Evolutionary conservation across 2,329 filamentous ascomycete species (phyloP).

Genomic region (Apiospora hydei): DNA sequence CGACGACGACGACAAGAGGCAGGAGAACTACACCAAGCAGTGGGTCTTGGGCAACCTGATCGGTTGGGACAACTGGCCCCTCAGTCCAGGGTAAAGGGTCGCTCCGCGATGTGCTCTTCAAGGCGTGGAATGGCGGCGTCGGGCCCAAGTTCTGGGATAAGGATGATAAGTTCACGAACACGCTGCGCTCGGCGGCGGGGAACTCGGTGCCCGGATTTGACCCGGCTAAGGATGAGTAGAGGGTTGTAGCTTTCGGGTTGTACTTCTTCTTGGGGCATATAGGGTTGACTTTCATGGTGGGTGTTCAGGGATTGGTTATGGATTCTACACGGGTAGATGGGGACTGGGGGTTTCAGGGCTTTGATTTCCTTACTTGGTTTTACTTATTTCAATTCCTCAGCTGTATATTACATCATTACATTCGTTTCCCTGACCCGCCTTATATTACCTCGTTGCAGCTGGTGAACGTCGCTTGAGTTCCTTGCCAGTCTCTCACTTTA

Average conservation of each 20-base stretch:
- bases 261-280: not conserved
- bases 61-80: conserved; percentile 24
- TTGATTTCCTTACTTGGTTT: not conserved
- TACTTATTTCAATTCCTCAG: not conserved
- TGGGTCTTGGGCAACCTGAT: conserved; percentile 27
- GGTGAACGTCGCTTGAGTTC: no score
- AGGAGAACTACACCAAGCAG: conserved; percentile 26
- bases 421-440: no score
- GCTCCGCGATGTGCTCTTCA: not conserved
- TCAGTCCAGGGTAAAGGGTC: not conserved
- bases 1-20: conserved; percentile 25
- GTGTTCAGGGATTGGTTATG: not conserved
- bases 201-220: conserved; percentile 18
- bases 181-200: conserved; percentile 6
- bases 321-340: not conserved
- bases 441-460: no score
- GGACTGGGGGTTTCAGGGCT: not conserved
- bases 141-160: conserved; percentile 25
- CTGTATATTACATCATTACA: not conserved
- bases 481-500: not conserved
- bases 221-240: conserved; percentile 16
- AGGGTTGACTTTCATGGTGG: not conserved
- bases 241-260: no score
- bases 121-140: not conserved
- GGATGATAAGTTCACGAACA: conserved; percentile 20